These are phyloP conservation scores for Naganishia cerealis DNA, from an alignment of 1,284 basidiomycete species.

Conservation along the genomic window DNA sequence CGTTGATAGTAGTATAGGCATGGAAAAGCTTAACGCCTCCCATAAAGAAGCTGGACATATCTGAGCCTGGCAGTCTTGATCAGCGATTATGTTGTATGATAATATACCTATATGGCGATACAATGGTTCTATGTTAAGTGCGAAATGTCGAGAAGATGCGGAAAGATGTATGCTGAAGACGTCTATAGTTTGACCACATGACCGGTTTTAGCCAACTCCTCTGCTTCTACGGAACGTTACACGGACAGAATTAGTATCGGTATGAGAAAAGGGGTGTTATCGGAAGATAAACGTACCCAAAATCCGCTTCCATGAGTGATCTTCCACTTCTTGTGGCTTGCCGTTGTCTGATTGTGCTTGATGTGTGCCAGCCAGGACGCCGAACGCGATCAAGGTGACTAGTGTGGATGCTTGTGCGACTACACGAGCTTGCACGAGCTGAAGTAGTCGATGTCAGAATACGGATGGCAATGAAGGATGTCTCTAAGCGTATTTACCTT, in stretches of 20 bases:
- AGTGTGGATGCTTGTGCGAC: slow-evolving; percentile 71
- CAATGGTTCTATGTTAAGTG: slow-evolving; percentile 5
- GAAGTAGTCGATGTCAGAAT: slow-evolving; percentile 30
- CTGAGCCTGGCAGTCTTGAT: too few relatives aligned
- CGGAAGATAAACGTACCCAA: slow-evolving; percentile 39
- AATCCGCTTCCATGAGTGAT: slow-evolving; percentile 48
- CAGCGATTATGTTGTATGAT: slow-evolving; percentile 9
- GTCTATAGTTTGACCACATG: slow-evolving; percentile 26
- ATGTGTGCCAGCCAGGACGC: slow-evolving; percentile 56
- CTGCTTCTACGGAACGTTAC: background rate
- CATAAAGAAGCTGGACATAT: too few relatives aligned
- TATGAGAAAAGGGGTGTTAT: background rate
- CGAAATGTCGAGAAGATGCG: background rate
- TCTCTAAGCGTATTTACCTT: slow-evolving; percentile 53
- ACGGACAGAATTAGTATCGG: background rate
- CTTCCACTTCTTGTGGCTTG: slow-evolving; percentile 37
- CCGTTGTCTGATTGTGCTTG: slow-evolving; percentile 31
- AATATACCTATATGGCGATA: slow-evolving; percentile 9
- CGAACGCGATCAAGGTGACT: slow-evolving; percentile 71
- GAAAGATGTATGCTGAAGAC: background rate
- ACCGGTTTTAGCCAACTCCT: slow-evolving; percentile 19
- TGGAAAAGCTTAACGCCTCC: too few relatives aligned
- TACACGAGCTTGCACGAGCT: slow-evolving; percentile 89
- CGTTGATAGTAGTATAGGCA: too few relatives aligned
- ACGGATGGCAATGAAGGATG: background rate